These are phyloP conservation scores for Papiliotrema nemorosa DNA, from an alignment of 1,284 basidiomycete species.

Conservation along the genomic window DNA sequence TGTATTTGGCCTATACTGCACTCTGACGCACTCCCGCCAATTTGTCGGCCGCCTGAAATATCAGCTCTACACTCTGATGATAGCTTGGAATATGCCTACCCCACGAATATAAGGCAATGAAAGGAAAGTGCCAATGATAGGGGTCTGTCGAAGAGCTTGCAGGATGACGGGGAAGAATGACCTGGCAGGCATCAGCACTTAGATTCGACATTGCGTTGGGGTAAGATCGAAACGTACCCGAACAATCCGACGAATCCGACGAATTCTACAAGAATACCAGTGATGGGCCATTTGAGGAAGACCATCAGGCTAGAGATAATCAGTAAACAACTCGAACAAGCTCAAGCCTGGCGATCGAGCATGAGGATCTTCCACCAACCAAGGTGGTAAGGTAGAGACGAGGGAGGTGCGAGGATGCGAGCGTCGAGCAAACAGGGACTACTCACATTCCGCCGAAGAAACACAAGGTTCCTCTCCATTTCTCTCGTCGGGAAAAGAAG, in stretches of 20 bases:
- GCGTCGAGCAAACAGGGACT: not conserved
- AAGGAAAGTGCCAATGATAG: slow-evolving; percentile 82
- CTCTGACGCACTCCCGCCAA: slow-evolving; percentile 48
- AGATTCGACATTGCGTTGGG: no score
- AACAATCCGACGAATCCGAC: slow-evolving; percentile 97
- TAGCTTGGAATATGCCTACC: slow-evolving; percentile 33
- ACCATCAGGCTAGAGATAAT: slow-evolving; percentile 48
- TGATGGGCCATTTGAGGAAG: slow-evolving; percentile 86
- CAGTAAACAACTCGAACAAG: not conserved
- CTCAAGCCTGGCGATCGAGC: no score
- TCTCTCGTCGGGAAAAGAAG: slow-evolving; percentile 96
- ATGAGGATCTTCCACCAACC: no score
- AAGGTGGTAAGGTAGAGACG: not conserved
- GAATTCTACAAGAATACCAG: slow-evolving; percentile 89
- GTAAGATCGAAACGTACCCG: slow-evolving; percentile 65
- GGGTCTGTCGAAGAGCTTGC: slow-evolving; percentile 91
- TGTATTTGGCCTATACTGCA: slow-evolving; percentile 38
- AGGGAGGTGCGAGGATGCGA: not conserved
- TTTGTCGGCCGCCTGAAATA: slow-evolving; percentile 39
- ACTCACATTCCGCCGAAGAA: slow-evolving; percentile 78
- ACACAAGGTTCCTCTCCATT: slow-evolving; percentile 87
- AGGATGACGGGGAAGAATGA: slow-evolving; percentile 99
- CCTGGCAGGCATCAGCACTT: slow-evolving; percentile 53
- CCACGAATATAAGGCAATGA: slow-evolving; percentile 76
- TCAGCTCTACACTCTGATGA: not conserved